Percentiles rank a stretch among this genome's conserved stretches.
Conservation (phyloP, 352 stramenopile species). For the Pythium phragmiticola region DNA sequence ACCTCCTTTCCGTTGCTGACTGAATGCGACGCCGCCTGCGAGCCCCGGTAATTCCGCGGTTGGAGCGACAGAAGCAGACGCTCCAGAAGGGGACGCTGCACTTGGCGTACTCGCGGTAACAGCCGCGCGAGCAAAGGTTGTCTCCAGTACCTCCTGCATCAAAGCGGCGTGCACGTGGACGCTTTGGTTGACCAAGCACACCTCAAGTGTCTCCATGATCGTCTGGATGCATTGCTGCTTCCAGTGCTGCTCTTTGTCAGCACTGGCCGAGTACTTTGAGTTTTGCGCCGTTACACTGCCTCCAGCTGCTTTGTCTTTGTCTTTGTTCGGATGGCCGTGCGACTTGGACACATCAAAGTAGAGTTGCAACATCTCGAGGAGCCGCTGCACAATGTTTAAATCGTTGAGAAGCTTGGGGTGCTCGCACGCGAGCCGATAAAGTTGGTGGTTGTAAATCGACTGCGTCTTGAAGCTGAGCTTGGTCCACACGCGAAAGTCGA, state of each 20-base stretch:
- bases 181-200: constrained; percentile 78
- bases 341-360: constrained; percentile 40
- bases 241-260: constrained; percentile 64
- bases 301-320: constrained; percentile 1
- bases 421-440: constrained; percentile 70
- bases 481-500: constrained; percentile 73
- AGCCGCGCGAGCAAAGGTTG: constrained; percentile 48
- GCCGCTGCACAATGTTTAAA: constrained; percentile 50
- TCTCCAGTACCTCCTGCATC: constrained; percentile 70
- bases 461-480: constrained; percentile 68
- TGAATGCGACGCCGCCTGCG: constrained; percentile 17
- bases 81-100: constrained; percentile 4
- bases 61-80: not conserved
- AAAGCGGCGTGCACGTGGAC: constrained; percentile 63
- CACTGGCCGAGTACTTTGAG: constrained; percentile 28
- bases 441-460: constrained; percentile 79
- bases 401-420: constrained; percentile 69
- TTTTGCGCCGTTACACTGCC: constrained; percentile 31
- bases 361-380: constrained; percentile 59
- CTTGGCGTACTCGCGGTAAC: constrained; percentile 10
- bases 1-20: constrained; percentile 38
- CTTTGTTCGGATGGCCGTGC: not conserved
- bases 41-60: constrained; percentile 2
- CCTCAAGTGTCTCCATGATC: constrained; percentile 71
- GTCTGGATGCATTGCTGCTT: constrained; percentile 76